Base-by-base conservation (phyloP, 352 stramenopile species). In the Thalassiosira exigua region DNA sequence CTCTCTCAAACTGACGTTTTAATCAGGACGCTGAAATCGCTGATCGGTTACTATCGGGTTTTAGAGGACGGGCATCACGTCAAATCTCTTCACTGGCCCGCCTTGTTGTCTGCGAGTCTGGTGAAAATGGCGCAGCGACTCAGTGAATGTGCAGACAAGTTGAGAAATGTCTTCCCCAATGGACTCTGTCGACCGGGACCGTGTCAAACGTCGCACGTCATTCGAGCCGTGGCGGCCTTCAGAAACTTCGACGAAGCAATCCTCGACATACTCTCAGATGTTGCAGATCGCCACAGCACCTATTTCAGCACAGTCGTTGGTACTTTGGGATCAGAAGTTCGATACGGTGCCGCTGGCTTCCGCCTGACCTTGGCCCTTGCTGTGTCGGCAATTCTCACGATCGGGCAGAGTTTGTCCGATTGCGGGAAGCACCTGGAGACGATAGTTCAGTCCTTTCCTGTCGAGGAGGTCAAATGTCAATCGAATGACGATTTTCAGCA, bases 361-460 rank as follows among this genome's bases (percentile, higher is more conserved):
- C 33, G 66, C 14, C 46, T 77, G 1, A 79, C 75, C 4, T 19
- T 82, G 29, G 75, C 67, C 29, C 46, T 82, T 32, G 67, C 75
- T 9, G 44, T 54, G 48, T 79, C 67, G 19, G 24, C 69, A 36
- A 71, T 82, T 4, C 39, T 82, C 3, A 71, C 58, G 14, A 66
- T 75, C 46, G 66, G 32, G 11, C 22, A 66, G 41, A 53, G 59
- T 27, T 46, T 82, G 5, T 44, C 70, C 32, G 14, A 51, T 53
- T 78, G 67, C 36, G 75, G 75, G 5, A 46, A 69, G 33, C 39
- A 75, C 32, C 44, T 82, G 0, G 75, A 82, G 42, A 61, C 41
- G 27, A 82, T 82, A 39, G 66, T 77, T 14, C 44, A 69, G 32
- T 64, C 59, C 26, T 81, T 81, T 58, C 73, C 73, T 62, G 1